Evolutionary conservation across 192 early-diverging fungal genomes (phyloP), one percentile per base, ranked within the genome.

Genomic region (Coemansia sp.): DNA sequence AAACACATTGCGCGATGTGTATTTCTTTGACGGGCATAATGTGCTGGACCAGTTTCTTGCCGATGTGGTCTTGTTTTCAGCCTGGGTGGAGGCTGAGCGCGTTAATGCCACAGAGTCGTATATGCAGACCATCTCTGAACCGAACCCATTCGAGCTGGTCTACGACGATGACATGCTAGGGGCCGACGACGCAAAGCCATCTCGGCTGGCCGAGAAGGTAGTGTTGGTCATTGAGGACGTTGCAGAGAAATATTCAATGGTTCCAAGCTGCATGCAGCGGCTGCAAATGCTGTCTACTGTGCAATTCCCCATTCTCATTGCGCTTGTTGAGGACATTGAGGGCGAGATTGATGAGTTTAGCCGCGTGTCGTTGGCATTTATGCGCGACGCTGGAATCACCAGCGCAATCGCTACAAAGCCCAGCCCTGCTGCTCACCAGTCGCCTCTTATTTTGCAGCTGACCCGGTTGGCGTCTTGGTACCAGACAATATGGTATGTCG

Each of bases 71-170:
- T 70, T 82, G 63, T 86, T 87, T 62, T 77, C 78, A 5, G 78
- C 83, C 5, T 90, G 89, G 89, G 64, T 90, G 21, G 70, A 81
- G 33, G 78, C 81, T 3, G 89, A 89, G 52, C 84, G 83, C 31
- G 64, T 77, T 10, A 82, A 66, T 56, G 78, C 84, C 7, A 78
- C 80, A 10, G 70, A 72, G 6, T 78, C 84, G 33, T 88, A 86
- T 56, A 78, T 78, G 56, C 83, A 83, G 33, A 83, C 85, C 14
- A 75, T 85, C 43, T 61, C 77, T 4, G 82, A 82, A 8, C 58
- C 77, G 1, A 60, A 78, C 27, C 84, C 84, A 15, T 90, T 86
- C 68, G 80, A 83, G n/a, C 69, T 81, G 8, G 69, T 80, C 0
- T 84, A 70, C 14, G 53, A 82, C 6, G 77, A 78, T 9, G 72